Evolutionary conservation across 2,329 filamentous ascomycete genomes (phyloP).

Genomic region (Penicillium sp.): DNA sequence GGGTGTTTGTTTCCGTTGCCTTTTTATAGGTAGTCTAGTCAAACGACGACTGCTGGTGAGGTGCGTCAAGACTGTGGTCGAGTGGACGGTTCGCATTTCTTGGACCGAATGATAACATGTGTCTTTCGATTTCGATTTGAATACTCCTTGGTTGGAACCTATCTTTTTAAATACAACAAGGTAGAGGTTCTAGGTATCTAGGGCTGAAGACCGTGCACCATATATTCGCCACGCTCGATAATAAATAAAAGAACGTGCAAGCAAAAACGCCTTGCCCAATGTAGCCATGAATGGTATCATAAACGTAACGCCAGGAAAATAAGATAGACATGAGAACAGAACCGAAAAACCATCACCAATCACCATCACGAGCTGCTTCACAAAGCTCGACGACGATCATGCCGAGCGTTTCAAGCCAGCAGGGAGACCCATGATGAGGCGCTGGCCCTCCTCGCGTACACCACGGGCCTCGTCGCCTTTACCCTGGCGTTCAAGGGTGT

Average conservation of each 20-base stretch:
- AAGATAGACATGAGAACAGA: conserved; percentile 7
- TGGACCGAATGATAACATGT: too few species aligned
- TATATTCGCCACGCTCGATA: conserved; percentile 2
- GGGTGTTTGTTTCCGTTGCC: conserved; percentile 12
- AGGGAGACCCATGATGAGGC: conserved; percentile 39
- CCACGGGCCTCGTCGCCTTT: conserved; percentile 53
- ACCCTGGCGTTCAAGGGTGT: conserved; percentile 71
- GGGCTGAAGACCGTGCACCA: not conserved
- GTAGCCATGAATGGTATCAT: conserved; percentile 34
- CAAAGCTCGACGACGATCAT: conserved; percentile 7
- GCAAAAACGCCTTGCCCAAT: conserved; percentile 22
- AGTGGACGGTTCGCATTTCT: too few species aligned
- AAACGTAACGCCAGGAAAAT: conserved; percentile 18
- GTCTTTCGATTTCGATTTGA: too few species aligned
- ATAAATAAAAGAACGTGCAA: conserved; percentile 12
- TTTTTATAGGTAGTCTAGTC: conserved; percentile 2
- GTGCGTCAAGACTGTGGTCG: too few species aligned
- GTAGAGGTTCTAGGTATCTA: too few species aligned
- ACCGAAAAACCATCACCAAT: conserved; percentile 3
- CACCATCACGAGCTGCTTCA: not conserved
- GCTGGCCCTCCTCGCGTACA: conserved; percentile 47
- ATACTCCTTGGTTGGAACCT: too few species aligned
- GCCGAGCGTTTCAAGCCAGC: conserved; percentile 33
- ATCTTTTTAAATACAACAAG: too few species aligned
- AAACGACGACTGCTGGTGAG: too few species aligned